phyloP scores from a whole-genome alignment of 2,329 filamentous ascomycete genomes.

The Plectosphaerella sp. region DNA sequence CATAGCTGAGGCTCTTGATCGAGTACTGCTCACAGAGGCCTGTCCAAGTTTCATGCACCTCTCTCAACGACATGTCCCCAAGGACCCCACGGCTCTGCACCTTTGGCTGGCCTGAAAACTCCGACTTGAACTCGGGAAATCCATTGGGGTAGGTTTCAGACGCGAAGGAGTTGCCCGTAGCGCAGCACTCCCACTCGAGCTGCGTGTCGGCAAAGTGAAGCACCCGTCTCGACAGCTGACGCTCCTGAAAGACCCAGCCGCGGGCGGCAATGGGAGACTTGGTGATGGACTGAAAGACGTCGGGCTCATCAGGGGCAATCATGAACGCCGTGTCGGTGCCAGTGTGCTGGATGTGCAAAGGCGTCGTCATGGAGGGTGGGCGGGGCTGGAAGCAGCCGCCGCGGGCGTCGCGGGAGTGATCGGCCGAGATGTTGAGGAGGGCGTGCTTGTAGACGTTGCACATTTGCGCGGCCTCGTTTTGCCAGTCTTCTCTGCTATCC shows the following conservation, averaged over 20 bases:
- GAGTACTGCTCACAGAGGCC: constrained; percentile 1
- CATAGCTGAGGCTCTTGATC: constrained; percentile 1
- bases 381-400: constrained; percentile 15
- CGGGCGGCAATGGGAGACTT: constrained; percentile 8
- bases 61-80: neutral
- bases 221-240: constrained; percentile 18
- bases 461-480: constrained; percentile 16
- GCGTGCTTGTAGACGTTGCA: constrained; percentile 18
- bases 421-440: constrained; percentile 17
- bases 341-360: neutral
- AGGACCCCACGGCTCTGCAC: neutral
- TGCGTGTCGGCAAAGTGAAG: constrained; percentile 17
- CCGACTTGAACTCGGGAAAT: neutral
- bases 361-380: neutral
- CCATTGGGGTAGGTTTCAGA: neutral
- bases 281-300: constrained; percentile 1
- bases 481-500: constrained; percentile 17
- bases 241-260: constrained; percentile 25
- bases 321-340: neutral
- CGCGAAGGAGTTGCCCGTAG: neutral
- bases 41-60: neutral
- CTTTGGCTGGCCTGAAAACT: neutral
- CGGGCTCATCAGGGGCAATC: neutral
- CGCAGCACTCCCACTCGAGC: constrained; percentile 9
- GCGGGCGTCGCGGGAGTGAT: constrained; percentile 10